Conservation (phyloP, 192 early-diverging fungal species). For the Podochytrium sp. region DNA sequence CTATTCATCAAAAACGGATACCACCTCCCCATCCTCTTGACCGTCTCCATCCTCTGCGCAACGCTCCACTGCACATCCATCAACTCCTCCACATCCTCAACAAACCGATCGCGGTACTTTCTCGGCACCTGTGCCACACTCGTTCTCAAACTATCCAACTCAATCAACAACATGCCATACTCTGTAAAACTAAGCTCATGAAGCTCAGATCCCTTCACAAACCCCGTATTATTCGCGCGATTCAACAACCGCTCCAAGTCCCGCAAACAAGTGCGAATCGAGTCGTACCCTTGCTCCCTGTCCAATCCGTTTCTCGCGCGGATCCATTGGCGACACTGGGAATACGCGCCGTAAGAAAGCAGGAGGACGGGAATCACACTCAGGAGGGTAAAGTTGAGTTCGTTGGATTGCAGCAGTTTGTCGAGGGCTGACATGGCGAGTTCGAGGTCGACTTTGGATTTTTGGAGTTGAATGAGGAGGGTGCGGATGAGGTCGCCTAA, state of each 20-base stretch:
- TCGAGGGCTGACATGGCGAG: slow-evolving; percentile 90
- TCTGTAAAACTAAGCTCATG: slow-evolving; percentile 40
- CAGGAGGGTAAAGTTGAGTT: slow-evolving; percentile 92
- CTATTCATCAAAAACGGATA: slow-evolving; percentile 56
- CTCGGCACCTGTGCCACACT: slow-evolving; percentile 52
- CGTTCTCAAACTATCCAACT: slow-evolving; percentile 61
- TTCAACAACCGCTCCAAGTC: slow-evolving; percentile 66
- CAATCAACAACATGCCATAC: slow-evolving; percentile 68
- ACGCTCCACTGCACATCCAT: slow-evolving; percentile 45
- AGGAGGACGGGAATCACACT: slow-evolving; percentile 76
- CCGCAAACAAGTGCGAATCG: slow-evolving; percentile 53
- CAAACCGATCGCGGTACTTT: slow-evolving; percentile 61
- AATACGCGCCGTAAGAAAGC: slow-evolving; percentile 54
- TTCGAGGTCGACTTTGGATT: slow-evolving; percentile 92
- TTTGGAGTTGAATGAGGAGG: slow-evolving; percentile 74
- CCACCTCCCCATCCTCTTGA: slow-evolving; percentile 67
- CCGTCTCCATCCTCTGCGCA: slow-evolving; percentile 57
- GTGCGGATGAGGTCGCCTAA: slow-evolving; percentile 48
- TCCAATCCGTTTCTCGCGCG: slow-evolving; percentile 45
- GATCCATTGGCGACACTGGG: slow-evolving; percentile 42
- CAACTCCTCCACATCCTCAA: slow-evolving; percentile 81
- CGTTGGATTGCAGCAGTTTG: slow-evolving; percentile 90
- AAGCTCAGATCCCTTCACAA: slow-evolving; percentile 7
- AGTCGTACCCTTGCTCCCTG: slow-evolving; percentile 45
- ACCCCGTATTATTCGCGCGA: slow-evolving; percentile 3